A percentile compares a stretch with the other conserved stretches of the same genome.
These are phyloP conservation scores for Gentiana dahurica DNA, from an alignment of 257 asterid species.

Conservation along the genomic window DNA sequence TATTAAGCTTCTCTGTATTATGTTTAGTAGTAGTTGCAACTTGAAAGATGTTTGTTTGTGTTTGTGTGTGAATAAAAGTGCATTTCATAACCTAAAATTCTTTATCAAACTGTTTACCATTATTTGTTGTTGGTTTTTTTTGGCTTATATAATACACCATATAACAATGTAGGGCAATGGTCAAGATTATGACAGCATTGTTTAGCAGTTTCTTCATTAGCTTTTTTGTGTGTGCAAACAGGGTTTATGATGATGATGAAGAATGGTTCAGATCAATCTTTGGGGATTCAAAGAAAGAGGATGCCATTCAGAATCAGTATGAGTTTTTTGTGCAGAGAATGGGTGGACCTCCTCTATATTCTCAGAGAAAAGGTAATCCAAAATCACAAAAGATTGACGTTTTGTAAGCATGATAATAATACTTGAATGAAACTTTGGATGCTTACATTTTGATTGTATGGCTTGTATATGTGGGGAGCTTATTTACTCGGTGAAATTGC, in stretches of 20 bases:
- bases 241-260: conserved; percentile 89
- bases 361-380: conserved; percentile 69
- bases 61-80: neutral
- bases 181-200: neutral
- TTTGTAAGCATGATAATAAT: too few species aligned
- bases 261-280: conserved; percentile 90
- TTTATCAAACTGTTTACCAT: neutral
- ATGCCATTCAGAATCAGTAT: conserved; percentile 91
- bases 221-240: conserved; percentile 10
- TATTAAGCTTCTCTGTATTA: neutral
- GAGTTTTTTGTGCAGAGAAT: conserved; percentile 89
- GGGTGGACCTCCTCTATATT: conserved; percentile 94
- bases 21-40: neutral
- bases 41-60: neutral
- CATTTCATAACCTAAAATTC: neutral
- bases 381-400: neutral
- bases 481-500: too few species aligned
- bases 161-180: neutral
- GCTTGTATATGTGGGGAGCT: too few species aligned
- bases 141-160: neutral
- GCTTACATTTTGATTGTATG: too few species aligned
- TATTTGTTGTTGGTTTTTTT: neutral
- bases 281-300: conserved; percentile 76
- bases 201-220: neutral
- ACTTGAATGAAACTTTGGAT: too few species aligned